These are phyloP conservation scores for Plasmodium fragile DNA, from an alignment of 169 alveolate genomes.

Conservation along the genomic window DNA sequence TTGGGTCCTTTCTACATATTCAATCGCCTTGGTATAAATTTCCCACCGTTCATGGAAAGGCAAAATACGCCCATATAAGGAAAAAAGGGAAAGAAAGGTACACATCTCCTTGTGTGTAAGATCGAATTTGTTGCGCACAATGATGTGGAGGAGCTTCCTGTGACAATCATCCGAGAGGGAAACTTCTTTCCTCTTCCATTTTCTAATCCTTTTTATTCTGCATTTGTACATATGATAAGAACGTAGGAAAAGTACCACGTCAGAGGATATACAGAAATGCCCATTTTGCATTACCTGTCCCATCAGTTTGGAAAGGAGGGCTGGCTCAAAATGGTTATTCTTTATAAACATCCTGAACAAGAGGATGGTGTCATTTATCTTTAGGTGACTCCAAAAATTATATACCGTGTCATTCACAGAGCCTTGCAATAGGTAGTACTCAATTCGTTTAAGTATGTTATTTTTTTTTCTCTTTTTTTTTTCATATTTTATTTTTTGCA, in stretches of 20 bases:
- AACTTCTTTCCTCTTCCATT: slow-evolving; percentile 13
- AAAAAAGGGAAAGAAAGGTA: slow-evolving; percentile 11
- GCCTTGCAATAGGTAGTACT: slow-evolving; percentile 21
- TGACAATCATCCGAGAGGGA: not conserved
- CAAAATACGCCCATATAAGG: slow-evolving; percentile 4
- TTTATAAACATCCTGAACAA: slow-evolving; percentile 34
- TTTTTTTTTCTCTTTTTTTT: slow-evolving; percentile 16
- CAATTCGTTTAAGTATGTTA: slow-evolving; percentile 29
- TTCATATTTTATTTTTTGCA: slow-evolving; percentile 34
- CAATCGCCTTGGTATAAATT: slow-evolving; percentile 14
- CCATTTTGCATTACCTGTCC: not conserved
- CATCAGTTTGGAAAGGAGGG: slow-evolving; percentile 9
- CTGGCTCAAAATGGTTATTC: slow-evolving; percentile 33
- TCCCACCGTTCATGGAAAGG: slow-evolving; percentile 1
- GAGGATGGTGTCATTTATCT: slow-evolving; percentile 28
- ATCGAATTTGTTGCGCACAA: slow-evolving; percentile 12
- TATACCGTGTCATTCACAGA: slow-evolving; percentile 1
- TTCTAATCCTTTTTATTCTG: slow-evolving; percentile 6
- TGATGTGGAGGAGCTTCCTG: not conserved
- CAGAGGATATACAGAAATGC: slow-evolving; percentile 9
- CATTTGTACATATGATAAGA: slow-evolving; percentile 39
- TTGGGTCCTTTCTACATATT: slow-evolving; percentile 3
- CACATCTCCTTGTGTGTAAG: slow-evolving; percentile 46
- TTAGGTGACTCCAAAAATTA: slow-evolving; percentile 45
- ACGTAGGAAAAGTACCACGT: slow-evolving; percentile 22